Evolutionary conservation across 2,329 filamentous ascomycete species (phyloP).

Genomic region (Colletotrichum graminicola): DNA sequence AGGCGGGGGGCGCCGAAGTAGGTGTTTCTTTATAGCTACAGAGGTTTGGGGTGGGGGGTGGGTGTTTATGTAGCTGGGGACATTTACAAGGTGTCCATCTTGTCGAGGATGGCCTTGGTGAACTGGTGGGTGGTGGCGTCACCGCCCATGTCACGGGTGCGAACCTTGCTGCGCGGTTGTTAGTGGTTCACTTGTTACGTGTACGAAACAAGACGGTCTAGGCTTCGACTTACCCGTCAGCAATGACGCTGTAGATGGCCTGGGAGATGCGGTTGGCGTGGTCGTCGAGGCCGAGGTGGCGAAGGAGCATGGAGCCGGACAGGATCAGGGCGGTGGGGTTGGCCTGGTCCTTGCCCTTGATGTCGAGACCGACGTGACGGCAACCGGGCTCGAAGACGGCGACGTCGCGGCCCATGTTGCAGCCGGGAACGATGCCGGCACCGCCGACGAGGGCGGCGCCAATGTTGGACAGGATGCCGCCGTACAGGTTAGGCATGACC

Average conservation of each 20-base stretch:
- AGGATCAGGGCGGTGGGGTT: conserved; percentile 97
- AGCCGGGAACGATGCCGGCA: conserved; percentile 95
- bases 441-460: conserved; percentile 96
- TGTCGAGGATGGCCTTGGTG: conserved; percentile 91
- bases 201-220: not conserved
- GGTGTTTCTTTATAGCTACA: conserved; percentile 35
- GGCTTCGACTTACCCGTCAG: conserved; percentile 78
- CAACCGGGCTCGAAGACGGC: conserved; percentile 99
- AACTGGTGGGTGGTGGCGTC: conserved; percentile 91
- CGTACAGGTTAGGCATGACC: conserved; percentile 99
- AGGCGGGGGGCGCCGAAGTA: conserved; percentile 20
- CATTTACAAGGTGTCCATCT: conserved; percentile 85
- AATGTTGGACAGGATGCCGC: conserved; percentile 98
- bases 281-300: conserved; percentile 96
- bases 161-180: conserved; percentile 74
- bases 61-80: conserved; percentile 10
- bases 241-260: conserved; percentile 82
- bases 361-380: conserved; percentile 98
- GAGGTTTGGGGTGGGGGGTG: not conserved
- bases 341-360: conserved; percentile 99
- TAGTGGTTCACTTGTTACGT: conserved; percentile 49
- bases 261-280: conserved; percentile 98
- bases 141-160: conserved; percentile 97
- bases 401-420: conserved; percentile 99
- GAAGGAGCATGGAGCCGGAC: conserved; percentile 95